A percentile compares a stretch with the other conserved stretches of the same genome.
These are phyloP conservation scores for Strobilomyces dryophilus DNA, from an alignment of 768 basidiomycete genomes.

Conservation along the genomic window DNA sequence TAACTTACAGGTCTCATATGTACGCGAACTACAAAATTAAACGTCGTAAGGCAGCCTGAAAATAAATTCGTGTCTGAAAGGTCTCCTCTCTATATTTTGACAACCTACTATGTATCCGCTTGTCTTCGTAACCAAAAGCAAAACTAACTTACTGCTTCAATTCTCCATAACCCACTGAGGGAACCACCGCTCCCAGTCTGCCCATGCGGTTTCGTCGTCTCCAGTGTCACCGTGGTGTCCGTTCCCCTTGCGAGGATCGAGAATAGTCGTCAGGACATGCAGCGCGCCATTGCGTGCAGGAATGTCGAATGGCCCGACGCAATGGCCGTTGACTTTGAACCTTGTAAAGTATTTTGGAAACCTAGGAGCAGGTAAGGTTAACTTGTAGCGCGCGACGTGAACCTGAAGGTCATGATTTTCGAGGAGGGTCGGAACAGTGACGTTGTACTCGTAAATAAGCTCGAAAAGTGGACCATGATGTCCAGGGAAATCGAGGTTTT, in stretches of 20 bases:
- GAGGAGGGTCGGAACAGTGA: conserved; percentile 12
- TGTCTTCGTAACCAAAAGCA: too few species aligned
- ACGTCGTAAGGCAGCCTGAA: too few species aligned
- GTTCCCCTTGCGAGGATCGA: conserved; percentile 9
- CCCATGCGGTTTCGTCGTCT: conserved; percentile 1
- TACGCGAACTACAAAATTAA: too few species aligned
- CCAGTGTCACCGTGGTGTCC: not conserved
- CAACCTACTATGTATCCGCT: not conserved
- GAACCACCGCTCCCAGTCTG: conserved; percentile 14
- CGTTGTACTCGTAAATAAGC: conserved; percentile 12
- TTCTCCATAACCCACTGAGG: conserved; percentile 13
- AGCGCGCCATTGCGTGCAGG: conserved; percentile 14
- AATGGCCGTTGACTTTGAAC: conserved; percentile 9
- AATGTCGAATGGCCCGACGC: conserved; percentile 7
- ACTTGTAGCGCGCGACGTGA: conserved; percentile 10
- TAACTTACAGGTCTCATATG: too few species aligned
- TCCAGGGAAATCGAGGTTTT: not conserved
- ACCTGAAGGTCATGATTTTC: conserved; percentile 1
- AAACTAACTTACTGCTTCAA: not conserved
- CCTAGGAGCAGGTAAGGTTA: not conserved
- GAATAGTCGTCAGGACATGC: conserved; percentile 9
- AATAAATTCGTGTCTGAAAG: too few species aligned
- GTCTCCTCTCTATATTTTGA: not conserved
- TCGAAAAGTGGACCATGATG: not conserved
- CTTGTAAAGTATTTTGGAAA: conserved; percentile 5